Evolutionary conservation across 1,139 yeast species (phyloP), one percentile per base, ranked within the genome.

Genomic region (Blastobotrys aristatus): DNA sequence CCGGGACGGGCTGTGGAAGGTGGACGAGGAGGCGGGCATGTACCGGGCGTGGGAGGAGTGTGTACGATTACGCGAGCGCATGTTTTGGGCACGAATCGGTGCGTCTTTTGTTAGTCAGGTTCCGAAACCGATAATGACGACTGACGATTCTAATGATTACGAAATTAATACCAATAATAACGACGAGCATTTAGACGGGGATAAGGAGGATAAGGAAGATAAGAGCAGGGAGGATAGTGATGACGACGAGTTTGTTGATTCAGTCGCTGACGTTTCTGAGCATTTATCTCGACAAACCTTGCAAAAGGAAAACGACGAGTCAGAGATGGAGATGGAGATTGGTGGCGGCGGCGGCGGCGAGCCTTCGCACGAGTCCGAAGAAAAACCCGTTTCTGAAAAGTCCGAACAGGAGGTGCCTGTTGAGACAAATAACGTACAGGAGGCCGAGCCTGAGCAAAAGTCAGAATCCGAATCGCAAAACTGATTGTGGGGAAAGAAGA

Each of bases 11-110:
- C 68, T 75, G 7, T 77, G 80, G 77, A 70, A 73, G 53, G 58
- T 74, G 29, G 77, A 74, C 47, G 69, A 67, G 39, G 73, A 57
- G 24, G 56, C 56, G 30, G 70, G 65, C 49, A 68, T 74, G 51
- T 76, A 78, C 2, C 80, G 86, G 84, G 77, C 79, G 2, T 82
- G 86, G 85, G 68, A 74, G 21, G 85, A 80, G 57, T 64, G 80
- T 40, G 69, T 76, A 33, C 71, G 78, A 54, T 63, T 81, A 21
- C 72, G 84, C 50, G 75, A 76, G 27, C 76, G 79, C 53, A 73
- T 89, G 56, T 87, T 84, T 66, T 90, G 95, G 92, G 75, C 94
- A n/a, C 80, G 88, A 55, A 66, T 83, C 27, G 97, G 97, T 1
- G 71, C 66, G 8, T 52, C 57, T 10, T 62, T 60, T 47, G 21